phyloP scores from a whole-genome alignment of 2,329 filamentous ascomycete species.

The Neurospora crassa region DNA sequence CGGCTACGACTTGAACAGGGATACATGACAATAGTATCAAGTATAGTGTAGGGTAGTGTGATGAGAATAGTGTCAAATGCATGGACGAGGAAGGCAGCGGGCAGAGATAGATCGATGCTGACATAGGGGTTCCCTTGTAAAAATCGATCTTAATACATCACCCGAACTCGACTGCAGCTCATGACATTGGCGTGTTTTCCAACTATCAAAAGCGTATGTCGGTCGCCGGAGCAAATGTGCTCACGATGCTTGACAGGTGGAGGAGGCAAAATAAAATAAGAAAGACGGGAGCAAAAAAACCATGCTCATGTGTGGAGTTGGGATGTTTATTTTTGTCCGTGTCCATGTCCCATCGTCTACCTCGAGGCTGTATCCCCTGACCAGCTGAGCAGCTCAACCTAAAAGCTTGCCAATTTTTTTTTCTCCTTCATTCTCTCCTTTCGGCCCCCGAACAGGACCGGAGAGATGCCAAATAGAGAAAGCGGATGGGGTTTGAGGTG shows the following conservation, averaged over 20 bases:
- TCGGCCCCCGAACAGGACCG: neutral
- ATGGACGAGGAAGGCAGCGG: neutral
- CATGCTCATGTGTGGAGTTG: neutral
- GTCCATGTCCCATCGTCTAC: neutral
- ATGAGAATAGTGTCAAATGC: neutral
- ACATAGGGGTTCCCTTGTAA: neutral
- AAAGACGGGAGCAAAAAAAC: neutral
- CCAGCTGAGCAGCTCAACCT: neutral
- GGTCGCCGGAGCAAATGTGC: neutral
- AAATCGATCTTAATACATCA: neutral
- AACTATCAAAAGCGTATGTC: neutral
- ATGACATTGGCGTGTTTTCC: neutral
- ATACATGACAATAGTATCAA: neutral
- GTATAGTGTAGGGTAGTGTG: neutral
- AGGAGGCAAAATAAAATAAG: neutral
- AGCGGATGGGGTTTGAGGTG: neutral
- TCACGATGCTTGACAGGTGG: neutral
- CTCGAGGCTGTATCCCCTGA: neutral
- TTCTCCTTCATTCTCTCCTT: neutral
- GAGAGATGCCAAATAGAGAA: neutral
- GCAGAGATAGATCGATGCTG: neutral
- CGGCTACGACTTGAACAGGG: neutral
- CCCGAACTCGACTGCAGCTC: neutral
- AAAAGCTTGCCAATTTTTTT: neutral
- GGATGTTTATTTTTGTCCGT: neutral